phyloP scores from a whole-genome alignment of 345 rosid species.

The Capsella bursapastoris region DNA sequence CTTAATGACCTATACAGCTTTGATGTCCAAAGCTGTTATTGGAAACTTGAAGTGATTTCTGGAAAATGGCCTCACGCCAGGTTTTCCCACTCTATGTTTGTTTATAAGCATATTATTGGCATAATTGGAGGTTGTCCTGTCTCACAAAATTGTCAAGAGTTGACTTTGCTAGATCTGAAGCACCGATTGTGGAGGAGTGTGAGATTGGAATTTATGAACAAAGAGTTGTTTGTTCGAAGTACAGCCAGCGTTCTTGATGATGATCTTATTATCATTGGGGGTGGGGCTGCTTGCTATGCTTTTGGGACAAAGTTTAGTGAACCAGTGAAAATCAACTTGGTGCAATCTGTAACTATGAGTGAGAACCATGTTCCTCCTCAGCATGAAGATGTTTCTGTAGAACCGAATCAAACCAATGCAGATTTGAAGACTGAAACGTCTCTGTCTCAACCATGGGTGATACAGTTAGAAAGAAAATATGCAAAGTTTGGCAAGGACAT shows the following conservation, averaged over 20 bases:
- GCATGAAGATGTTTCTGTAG: conserved; percentile 37
- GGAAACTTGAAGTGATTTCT: conserved; percentile 71
- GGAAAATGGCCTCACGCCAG: conserved; percentile 82
- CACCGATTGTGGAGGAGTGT: conserved; percentile 65
- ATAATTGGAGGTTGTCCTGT: conserved; percentile 96
- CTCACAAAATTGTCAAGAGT: conserved; percentile 65
- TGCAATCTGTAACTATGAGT: conserved; percentile 44
- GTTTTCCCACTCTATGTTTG: conserved; percentile 92
- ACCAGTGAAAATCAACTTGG: conserved; percentile 73
- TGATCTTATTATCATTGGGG: conserved; percentile 81
- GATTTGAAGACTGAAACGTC: conserved; percentile 40
- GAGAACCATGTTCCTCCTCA: conserved; percentile 38
- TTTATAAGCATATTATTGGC: conserved; percentile 66
- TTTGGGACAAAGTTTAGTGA: conserved; percentile 94
- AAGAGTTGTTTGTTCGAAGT: conserved; percentile 75
- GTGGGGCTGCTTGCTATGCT: conserved; percentile 97
- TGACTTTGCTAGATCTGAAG: conserved; percentile 70
- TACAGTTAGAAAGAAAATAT: conserved; percentile 64
- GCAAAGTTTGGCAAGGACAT: conserved; percentile 86
- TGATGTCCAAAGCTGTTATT: conserved; percentile 57
- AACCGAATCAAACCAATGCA: conserved; percentile 36
- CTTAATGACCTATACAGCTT: conserved; percentile 82
- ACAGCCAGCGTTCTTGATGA: conserved; percentile 71
- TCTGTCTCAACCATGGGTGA: conserved; percentile 42
- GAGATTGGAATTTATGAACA: conserved; percentile 60